Conservation (phyloP, 169 alveolate genomes). For the Eimeria necatrix region DNA sequence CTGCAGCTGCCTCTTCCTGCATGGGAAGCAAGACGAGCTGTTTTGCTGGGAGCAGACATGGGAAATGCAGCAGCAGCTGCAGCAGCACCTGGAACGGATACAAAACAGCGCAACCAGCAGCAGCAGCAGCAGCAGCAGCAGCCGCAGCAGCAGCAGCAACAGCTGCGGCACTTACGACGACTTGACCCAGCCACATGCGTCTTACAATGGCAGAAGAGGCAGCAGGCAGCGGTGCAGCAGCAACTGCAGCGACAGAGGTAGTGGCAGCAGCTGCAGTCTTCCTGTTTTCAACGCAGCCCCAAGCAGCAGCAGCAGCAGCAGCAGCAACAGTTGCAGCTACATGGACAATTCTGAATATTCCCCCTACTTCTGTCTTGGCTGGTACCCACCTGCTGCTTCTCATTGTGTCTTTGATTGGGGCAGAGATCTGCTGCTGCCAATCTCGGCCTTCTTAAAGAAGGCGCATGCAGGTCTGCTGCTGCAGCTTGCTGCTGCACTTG, state of each 20-base stretch:
- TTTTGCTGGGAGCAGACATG: slow-evolving; percentile 23
- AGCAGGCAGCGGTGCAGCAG: not conserved
- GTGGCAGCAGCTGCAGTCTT: not conserved
- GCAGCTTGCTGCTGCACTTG: slow-evolving; percentile 24
- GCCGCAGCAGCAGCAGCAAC: too few species aligned
- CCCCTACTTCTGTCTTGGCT: slow-evolving; percentile 8
- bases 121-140: not conserved
- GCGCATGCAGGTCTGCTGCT: not conserved
- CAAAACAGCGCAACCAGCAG: slow-evolving; percentile 27
- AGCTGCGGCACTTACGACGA: not conserved
- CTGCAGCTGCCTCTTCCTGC: slow-evolving; percentile 86
- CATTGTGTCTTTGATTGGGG: slow-evolving; percentile 24
- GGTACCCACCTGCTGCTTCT: not conserved
- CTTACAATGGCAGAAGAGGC: not conserved
- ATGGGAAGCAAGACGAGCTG: slow-evolving; percentile 78
- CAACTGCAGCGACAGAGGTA: not conserved
- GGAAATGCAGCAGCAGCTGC: slow-evolving; percentile 45
- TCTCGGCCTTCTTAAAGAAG: not conserved
- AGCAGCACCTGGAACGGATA: not conserved
- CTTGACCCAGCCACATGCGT: not conserved
- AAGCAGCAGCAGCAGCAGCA: not conserved
- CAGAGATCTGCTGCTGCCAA: not conserved
- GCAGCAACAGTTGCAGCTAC: slow-evolving; percentile 16
- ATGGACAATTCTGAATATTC: not conserved
- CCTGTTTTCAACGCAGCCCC: not conserved